These are phyloP conservation scores for Lumnitzera littorea DNA, from an alignment of 345 rosid genomes.

Conservation along the genomic window DNA sequence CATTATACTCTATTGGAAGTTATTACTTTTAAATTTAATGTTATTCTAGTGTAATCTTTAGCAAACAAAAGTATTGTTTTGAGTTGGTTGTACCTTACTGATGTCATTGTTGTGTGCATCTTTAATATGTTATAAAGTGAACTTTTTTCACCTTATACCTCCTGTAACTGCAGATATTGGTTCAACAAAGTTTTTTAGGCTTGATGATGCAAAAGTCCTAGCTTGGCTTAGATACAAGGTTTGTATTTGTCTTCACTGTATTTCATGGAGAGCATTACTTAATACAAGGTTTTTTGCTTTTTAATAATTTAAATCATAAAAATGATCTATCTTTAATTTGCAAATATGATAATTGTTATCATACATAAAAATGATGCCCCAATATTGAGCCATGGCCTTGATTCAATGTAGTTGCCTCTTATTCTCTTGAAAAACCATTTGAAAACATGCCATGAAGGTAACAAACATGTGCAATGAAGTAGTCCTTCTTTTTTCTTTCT, in stretches of 20 bases:
- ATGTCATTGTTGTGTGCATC: background rate
- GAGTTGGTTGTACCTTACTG: background rate
- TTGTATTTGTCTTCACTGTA: constrained; percentile 10
- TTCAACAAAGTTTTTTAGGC: constrained; percentile 67
- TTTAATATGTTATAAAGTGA: background rate
- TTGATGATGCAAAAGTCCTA: constrained; percentile 69
- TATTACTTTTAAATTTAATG: no score
- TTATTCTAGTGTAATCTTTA: no score
- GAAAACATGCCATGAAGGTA: background rate
- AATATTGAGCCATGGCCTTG: background rate
- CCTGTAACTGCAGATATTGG: constrained; percentile 55
- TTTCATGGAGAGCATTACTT: background rate
- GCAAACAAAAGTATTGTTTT: no score
- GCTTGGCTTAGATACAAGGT: constrained; percentile 81
- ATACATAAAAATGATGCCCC: no score
- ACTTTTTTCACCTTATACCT: background rate
- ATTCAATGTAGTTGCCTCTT: background rate
- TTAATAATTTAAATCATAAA: no score
- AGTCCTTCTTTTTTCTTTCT: background rate
- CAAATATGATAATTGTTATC: no score
- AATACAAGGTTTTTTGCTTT: no score
- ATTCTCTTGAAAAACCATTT: background rate
- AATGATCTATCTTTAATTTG: background rate
- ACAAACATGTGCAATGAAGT: no score
- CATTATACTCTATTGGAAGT: no score